Conservation (phyloP, 768 basidiomycete species). For the Calocybe gangraenosa region DNA sequence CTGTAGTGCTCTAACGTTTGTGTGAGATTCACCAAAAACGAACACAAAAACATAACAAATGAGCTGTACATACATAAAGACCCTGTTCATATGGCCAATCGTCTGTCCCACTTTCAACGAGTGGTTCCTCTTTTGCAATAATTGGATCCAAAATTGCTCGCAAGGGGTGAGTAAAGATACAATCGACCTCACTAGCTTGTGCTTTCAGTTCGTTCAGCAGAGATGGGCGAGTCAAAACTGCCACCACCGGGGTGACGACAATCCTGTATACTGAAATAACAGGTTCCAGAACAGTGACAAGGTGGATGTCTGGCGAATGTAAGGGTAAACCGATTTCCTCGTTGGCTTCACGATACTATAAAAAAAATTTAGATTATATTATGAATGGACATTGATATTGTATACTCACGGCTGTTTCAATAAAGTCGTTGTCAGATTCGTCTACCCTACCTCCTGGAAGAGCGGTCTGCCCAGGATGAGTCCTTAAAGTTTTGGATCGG, state of each 20-base stretch:
- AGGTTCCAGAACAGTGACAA: conserved; percentile 59
- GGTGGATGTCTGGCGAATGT: conserved; percentile 50
- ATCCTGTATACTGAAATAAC: conserved; percentile 64
- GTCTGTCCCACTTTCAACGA: conserved; percentile 58
- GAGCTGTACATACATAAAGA: conserved; percentile 51
- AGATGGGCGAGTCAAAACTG: conserved; percentile 52
- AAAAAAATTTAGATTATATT: neutral
- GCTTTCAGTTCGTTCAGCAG: conserved; percentile 52
- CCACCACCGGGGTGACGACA: conserved; percentile 77
- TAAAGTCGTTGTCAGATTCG: conserved; percentile 53
- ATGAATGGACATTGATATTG: neutral
- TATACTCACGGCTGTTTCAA: conserved; percentile 64
- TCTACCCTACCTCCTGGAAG: conserved; percentile 77
- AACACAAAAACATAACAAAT: neutral
- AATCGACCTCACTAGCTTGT: conserved; percentile 65
- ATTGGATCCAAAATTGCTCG: conserved; percentile 65
- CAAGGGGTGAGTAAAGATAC: conserved; percentile 78
- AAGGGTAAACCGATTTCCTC: conserved; percentile 80
- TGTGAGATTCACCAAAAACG: conserved; percentile 1
- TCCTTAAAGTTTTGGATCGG: conserved; percentile 68
- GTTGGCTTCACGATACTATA: conserved; percentile 74
- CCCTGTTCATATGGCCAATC: conserved; percentile 81
- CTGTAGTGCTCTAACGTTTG: conserved; percentile 48
- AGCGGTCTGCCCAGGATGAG: conserved; percentile 56
- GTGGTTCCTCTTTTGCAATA: conserved; percentile 37